Percentiles rank a stretch among this genome's conserved stretches.
phyloP scores from a whole-genome alignment of 2,329 filamentous ascomycete species.

The Cladorrhinum sp. region DNA sequence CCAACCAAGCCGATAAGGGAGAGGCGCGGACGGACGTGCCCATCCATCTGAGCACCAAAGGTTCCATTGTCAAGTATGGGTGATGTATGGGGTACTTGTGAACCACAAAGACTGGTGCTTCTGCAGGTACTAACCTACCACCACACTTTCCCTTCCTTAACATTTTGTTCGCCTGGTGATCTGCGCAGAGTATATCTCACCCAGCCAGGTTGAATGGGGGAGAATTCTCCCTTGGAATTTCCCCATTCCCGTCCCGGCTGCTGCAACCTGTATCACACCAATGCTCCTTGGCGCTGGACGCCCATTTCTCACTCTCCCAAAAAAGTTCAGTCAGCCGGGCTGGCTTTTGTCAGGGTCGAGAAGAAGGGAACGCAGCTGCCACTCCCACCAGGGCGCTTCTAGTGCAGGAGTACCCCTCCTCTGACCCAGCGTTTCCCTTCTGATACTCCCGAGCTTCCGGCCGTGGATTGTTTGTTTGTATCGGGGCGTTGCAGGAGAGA shows the following conservation, averaged over 20 bases:
- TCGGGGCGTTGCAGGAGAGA: constrained; percentile 6
- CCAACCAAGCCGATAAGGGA: constrained; percentile 16
- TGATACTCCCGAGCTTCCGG: neutral
- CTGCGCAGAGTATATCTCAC: too few relatives aligned
- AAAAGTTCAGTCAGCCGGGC: neutral
- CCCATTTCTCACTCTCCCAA: neutral
- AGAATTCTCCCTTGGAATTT: too few relatives aligned
- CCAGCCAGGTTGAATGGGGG: too few relatives aligned
- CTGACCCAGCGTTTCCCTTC: neutral
- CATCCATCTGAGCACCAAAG: constrained; percentile 1
- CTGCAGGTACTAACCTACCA: constrained; percentile 12
- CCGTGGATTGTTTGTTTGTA: constrained; percentile 3
- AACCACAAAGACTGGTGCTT: constrained; percentile 9
- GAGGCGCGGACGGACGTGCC: constrained; percentile 16
- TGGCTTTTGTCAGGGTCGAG: neutral
- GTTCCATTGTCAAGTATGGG: constrained; percentile 16
- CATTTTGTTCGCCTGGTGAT: too few relatives aligned
- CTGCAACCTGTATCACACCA: neutral
- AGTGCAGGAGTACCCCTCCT: neutral
- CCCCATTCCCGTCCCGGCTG: neutral
- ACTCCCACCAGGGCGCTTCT: neutral
- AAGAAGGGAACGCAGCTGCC: neutral
- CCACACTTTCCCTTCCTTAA: neutral
- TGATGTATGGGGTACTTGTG: constrained; percentile 25
- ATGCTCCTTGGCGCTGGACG: too few relatives aligned